Conservation (phyloP, 2,329 filamentous ascomycete genomes). For the Colletotrichum acutatum region DNA sequence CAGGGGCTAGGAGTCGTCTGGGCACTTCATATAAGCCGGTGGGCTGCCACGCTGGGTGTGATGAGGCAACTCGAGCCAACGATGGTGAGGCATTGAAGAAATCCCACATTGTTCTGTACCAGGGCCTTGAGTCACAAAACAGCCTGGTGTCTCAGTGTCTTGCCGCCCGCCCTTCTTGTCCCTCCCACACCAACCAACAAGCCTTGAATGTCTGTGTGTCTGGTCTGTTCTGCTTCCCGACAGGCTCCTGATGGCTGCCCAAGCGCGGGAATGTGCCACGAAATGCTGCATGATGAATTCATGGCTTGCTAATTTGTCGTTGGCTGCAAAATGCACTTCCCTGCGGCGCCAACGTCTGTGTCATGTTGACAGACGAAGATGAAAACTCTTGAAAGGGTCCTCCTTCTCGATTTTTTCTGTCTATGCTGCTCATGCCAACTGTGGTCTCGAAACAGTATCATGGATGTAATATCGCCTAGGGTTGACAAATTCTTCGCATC, state of each 20-base stretch:
- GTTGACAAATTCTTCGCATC: not conserved
- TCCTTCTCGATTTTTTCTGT: not conserved
- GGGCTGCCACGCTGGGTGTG: conserved; percentile 3
- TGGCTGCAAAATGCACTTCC: conserved; percentile 12
- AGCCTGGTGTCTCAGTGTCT: conserved; percentile 36
- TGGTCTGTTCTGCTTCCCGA: conserved; percentile 17
- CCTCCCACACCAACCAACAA: conserved; percentile 13
- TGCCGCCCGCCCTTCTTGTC: conserved; percentile 24
- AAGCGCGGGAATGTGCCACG: conserved; percentile 17
- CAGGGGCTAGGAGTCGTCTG: conserved; percentile 5
- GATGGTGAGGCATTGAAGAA: conserved; percentile 21
- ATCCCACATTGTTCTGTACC: conserved; percentile 20
- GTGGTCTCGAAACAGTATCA: not conserved
- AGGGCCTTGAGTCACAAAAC: conserved; percentile 34
- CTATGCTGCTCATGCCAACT: conserved; percentile 1
- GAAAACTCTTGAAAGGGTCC: not conserved
- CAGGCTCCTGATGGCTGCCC: conserved; percentile 17
- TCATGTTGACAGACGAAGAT: conserved; percentile 18
- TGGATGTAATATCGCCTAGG: not conserved
- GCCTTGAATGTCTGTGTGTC: conserved; percentile 9
- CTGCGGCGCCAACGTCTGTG: conserved; percentile 16
- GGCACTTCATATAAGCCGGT: conserved; percentile 1
- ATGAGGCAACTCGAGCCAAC: conserved; percentile 19
- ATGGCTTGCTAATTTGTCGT: conserved; percentile 4
- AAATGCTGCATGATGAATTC: conserved; percentile 8